phyloP scores from a whole-genome alignment of 768 basidiomycete genomes.

The Suillus placidus region DNA sequence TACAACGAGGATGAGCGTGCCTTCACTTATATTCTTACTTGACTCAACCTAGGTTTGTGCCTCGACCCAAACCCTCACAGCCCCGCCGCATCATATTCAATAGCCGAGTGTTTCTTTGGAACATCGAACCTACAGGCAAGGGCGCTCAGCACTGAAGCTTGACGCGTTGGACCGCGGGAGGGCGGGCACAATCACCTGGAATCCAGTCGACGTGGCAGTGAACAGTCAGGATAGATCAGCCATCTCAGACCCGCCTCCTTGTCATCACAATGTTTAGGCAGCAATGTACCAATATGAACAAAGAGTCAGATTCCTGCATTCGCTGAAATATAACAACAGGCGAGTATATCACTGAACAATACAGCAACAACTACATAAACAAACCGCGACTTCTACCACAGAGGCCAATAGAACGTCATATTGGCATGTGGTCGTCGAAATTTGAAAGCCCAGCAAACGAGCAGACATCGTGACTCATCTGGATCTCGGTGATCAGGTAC shows the following conservation, averaged over 20 bases:
- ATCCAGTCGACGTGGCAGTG: conserved; percentile 39
- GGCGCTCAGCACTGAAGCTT: conserved; percentile 27
- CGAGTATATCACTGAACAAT: background rate
- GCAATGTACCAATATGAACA: background rate
- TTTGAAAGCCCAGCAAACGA: background rate
- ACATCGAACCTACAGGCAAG: conserved; percentile 47
- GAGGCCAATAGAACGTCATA: background rate
- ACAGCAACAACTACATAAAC: background rate
- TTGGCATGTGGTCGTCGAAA: background rate
- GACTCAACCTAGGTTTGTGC: conserved; percentile 39
- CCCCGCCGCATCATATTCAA: conserved; percentile 47
- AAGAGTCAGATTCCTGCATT: background rate
- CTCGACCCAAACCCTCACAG: conserved; percentile 50
- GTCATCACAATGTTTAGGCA: background rate
- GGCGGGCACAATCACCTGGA: conserved; percentile 49
- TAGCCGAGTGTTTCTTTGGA: conserved; percentile 48
- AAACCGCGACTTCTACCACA: background rate
- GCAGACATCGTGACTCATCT: background rate
- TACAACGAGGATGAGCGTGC: conserved; percentile 58
- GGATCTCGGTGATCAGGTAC: background rate
- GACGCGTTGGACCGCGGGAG: conserved; percentile 48
- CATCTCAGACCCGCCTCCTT: background rate
- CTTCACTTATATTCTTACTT: conserved; percentile 4
- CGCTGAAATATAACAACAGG: background rate
- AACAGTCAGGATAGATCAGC: background rate